A percentile compares a stretch with the other conserved stretches of the same genome.
Evolutionary conservation across 306 rosid genomes (phyloP).

Genomic region (Clitoria ternatea): DNA sequence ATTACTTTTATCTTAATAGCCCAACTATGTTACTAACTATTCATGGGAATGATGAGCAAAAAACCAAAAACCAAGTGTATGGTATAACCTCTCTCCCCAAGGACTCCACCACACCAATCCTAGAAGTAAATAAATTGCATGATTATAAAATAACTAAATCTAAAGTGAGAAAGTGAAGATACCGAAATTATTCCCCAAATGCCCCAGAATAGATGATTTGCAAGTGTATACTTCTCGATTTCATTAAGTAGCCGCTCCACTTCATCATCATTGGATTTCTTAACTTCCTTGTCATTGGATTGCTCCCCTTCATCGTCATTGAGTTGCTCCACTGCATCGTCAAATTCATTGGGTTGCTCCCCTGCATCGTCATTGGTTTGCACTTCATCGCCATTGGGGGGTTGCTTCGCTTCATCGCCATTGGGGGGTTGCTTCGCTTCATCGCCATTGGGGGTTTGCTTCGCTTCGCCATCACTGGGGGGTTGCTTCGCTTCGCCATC

Average conservation of each 20-base stretch:
- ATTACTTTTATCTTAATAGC: background rate
- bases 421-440: too few species aligned
- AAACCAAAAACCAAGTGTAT: background rate
- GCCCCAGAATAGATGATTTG: slow-evolving; percentile 85
- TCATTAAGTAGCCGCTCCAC: slow-evolving; percentile 59
- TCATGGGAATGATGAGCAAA: background rate
- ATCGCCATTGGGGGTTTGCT: too few species aligned
- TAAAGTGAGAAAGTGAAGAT: slow-evolving; percentile 22
- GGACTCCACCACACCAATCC: background rate
- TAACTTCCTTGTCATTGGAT: slow-evolving; percentile 31
- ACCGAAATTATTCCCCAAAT: slow-evolving; percentile 97
- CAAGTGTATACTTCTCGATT: slow-evolving; percentile 74
- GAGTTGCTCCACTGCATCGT: slow-evolving; percentile 52
- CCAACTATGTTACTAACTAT: background rate
- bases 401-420: too few species aligned
- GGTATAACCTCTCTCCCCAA: background rate
- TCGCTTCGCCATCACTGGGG: too few species aligned
- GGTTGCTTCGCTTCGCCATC: too few species aligned
- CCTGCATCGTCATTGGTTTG: too few species aligned
- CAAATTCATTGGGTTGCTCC: slow-evolving; percentile 31
- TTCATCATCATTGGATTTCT: slow-evolving; percentile 38
- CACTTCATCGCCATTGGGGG: too few species aligned
- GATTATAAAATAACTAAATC: background rate
- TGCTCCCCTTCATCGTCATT: slow-evolving; percentile 44
- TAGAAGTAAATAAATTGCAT: background rate